Evolutionary conservation across 1,284 basidiomycete species (phyloP).

Genomic region (Austroboletus niveus): DNA sequence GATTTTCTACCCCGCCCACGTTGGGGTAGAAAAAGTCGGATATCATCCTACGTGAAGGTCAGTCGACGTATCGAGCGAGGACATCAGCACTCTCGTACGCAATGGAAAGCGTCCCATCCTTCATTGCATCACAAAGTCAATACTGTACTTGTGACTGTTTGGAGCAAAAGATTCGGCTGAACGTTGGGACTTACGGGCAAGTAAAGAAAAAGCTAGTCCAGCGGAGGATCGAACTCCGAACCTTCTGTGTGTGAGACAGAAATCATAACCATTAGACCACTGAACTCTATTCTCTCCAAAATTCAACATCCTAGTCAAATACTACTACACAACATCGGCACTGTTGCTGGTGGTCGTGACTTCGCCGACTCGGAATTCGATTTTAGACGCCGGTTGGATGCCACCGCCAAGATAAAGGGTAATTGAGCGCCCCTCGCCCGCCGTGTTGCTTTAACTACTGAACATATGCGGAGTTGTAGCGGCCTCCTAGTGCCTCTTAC

Average conservation of each 20-base stretch:
- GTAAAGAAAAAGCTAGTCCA: constrained; percentile 35
- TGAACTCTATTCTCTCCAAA: constrained; percentile 22
- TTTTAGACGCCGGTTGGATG: too few species aligned
- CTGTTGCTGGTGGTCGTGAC: too few species aligned
- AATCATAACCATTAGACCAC: constrained; percentile 46
- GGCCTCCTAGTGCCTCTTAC: too few species aligned
- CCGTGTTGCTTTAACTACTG: too few species aligned
- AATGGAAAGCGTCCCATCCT: constrained; percentile 27
- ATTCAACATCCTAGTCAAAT: too few species aligned
- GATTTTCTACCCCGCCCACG: constrained; percentile 95
- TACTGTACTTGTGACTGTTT: neutral
- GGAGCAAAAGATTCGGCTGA: too few species aligned
- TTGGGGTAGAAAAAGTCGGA: constrained; percentile 97
- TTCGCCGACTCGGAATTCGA: too few species aligned
- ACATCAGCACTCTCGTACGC: constrained; percentile 21
- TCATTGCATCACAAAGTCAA: constrained; percentile 13
- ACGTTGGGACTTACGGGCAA: too few species aligned
- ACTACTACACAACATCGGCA: too few species aligned
- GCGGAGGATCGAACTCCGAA: constrained; percentile 46
- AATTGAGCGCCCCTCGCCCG: too few species aligned
- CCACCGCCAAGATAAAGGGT: too few species aligned
- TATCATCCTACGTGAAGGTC: constrained; percentile 67
- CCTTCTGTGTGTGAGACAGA: constrained; percentile 47
- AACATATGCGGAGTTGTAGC: too few species aligned
- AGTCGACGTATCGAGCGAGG: neutral